Evolutionary conservation across 805 yeast genomes (phyloP), one percentile per base, ranked within the genome.

Genomic region (Monosporozyma yasuniensis): DNA sequence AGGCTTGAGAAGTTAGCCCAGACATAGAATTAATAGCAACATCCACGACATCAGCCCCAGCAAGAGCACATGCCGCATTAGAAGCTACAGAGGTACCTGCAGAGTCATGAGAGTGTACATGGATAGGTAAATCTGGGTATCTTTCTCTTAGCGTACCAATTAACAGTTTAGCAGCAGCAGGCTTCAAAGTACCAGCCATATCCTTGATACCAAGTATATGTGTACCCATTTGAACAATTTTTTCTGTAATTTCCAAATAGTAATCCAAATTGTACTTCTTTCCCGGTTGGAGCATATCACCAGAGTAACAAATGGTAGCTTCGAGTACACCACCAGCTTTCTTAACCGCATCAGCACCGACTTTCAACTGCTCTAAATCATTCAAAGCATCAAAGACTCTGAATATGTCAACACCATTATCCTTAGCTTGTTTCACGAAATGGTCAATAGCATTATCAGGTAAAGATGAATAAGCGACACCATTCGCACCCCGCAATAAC

Each of bases 11-110:
- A n/a, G 99, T 93, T 83, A 93, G 77, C 63, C 99, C 99, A 52
- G 97, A 90, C 88, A 93, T 84, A 28, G 97, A 88, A 77, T 93
- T 93, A 51, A 95, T 80, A 6, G 98, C 98, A 62, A 89, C 95
- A 69, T 93, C 99, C 59, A 93, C 98, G 52, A 86, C 95, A 74
- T 93, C 99, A 41, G 98, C 99, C 63, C 99, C 99, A 37, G 97
- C 95, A 59, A 75, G 69, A 18, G 97, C 97, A 68, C 90, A 84
- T 3, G 93, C 96, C 61, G 84, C 84, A 95, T 91, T 90, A 32
- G 96, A 84, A 43, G 97, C 91, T 56, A 93, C 96, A 72, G 96
- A 99, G 50, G 99, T 93, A 74, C 99, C 99, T 32, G 99, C 99
- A 55, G 98, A 90, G 72, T 93, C 99, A 72, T 93, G 99, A 32